Conservation (phyloP, 768 basidiomycete genomes). For the Daedalea quercina region DNA sequence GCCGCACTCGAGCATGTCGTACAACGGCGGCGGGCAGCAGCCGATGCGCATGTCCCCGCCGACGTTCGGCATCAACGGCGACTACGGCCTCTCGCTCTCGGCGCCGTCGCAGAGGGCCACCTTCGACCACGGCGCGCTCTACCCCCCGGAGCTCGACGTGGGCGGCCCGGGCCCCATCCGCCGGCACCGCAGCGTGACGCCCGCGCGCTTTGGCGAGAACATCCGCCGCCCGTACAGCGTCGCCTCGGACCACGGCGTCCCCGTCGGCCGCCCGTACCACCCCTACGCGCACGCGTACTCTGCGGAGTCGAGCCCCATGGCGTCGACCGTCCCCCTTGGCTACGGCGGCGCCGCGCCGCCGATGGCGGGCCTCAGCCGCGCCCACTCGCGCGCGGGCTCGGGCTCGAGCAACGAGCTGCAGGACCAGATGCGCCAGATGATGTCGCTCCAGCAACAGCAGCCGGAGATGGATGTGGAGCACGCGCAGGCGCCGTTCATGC, state of each 20-base stretch:
- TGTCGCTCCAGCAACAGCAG: conserved; percentile 15
- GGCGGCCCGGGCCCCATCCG: conserved; percentile 52
- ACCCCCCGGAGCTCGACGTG: conserved; percentile 33
- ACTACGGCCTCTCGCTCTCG: conserved; percentile 43
- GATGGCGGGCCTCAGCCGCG: neutral
- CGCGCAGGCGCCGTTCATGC: conserved; percentile 9
- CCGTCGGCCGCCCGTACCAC: conserved; percentile 24
- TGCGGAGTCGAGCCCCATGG: conserved; percentile 32
- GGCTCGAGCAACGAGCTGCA: conserved; percentile 20
- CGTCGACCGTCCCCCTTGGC: conserved; percentile 44
- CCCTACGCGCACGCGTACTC: conserved; percentile 26
- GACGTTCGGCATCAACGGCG: conserved; percentile 12
- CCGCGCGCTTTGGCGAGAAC: conserved; percentile 43
- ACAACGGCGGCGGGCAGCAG: neutral
- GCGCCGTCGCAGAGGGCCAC: conserved; percentile 64
- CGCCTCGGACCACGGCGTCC: conserved; percentile 27
- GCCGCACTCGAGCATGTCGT: conserved; percentile 4
- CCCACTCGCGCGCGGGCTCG: conserved; percentile 17
- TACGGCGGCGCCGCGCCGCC: conserved; percentile 17
- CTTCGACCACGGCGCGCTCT: conserved; percentile 54
- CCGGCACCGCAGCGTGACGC: conserved; percentile 74
- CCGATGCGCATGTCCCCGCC: conserved; percentile 18
- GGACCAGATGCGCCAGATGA: conserved; percentile 22
- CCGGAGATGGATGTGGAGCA: conserved; percentile 10
- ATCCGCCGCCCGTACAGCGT: conserved; percentile 41